Evolutionary conservation across 345 rosid genomes (phyloP), one percentile per base, ranked within the genome.

Genomic region (Hibiscus trionum): DNA sequence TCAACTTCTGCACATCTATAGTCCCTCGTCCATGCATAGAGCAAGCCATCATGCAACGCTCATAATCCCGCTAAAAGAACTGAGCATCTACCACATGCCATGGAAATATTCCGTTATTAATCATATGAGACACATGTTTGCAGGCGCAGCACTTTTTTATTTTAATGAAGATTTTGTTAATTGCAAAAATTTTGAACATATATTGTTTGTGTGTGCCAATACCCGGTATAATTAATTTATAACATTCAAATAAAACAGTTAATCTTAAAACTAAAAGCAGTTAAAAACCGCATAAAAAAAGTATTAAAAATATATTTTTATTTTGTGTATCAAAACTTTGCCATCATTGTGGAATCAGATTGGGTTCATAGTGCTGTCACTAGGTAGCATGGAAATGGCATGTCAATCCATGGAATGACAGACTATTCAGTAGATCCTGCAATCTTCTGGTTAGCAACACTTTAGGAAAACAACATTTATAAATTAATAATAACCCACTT

Each of bases 351-450:
- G 70, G 56, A 44, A 24, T 66, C 70, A 24, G 70, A 66, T 66
- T 52, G 16, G 55, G 10, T 55, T 6, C 56, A 14, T 66, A 7
- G 21, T 29, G 58, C 71, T 49, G 21, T 21, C 42, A 49, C 26
- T 7, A 66, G 57, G 26, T 49, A 66, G 39, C 39, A 67, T 47
- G 24, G 58, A 11, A 49, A 67, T 26, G 24, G 58, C 29, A 37
- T 49, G 58, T 27, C 71, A 27, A n/a, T 67, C 71, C 71, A 15
- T 67, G 59, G 58, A 49, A 67, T 49, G 71, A 49, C 71, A 67
- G 70, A 1, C 70, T 14, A 26, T 47, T 14, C 4, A 47, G 14
- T 33, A 46, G 57, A 66, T 65, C 53, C 55, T 66, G 33, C 68
- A 64, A 49, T 27, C 53, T 65, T 65, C 53, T 21, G 24, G 24